These are phyloP conservation scores for Rhodotorula glutinis DNA, from an alignment of 1,284 basidiomycete species.

Conservation along the genomic window DNA sequence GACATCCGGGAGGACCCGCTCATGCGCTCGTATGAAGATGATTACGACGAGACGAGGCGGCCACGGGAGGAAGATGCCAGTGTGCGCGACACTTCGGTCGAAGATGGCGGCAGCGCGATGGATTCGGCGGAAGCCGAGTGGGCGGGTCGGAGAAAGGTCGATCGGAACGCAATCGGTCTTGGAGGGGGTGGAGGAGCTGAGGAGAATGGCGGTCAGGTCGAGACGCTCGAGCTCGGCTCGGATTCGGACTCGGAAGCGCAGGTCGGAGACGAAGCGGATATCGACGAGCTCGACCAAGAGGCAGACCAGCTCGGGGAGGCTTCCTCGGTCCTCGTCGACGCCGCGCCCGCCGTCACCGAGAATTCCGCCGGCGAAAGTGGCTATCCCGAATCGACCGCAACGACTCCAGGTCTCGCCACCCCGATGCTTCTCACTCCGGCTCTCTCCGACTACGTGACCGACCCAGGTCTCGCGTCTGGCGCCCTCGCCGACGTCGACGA, in stretches of 20 bases:
- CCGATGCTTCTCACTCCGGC: conserved; percentile 2
- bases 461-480: neutral
- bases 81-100: too few relatives aligned
- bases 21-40: neutral
- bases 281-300: neutral
- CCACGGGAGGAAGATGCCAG: too few relatives aligned
- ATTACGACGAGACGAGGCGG: neutral
- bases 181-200: too few relatives aligned
- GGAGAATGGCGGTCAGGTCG: too few relatives aligned
- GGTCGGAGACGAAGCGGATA: neutral
- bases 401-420: conserved; percentile 3
- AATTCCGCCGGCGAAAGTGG: neutral
- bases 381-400: neutral
- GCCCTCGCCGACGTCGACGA: neutral
- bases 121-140: conserved; percentile 1
- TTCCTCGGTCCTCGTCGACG: neutral
- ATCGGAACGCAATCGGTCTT: too few relatives aligned
- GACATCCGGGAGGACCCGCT: too few relatives aligned
- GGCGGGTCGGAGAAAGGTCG: neutral
- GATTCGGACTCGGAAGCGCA: neutral
- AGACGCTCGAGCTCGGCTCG: neutral
- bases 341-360: neutral
- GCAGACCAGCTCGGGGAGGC: neutral
- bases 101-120: conserved; percentile 1
- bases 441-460: neutral